Evolutionary conservation across 1,284 basidiomycete species (phyloP).

Genomic region (Porogramme epimiltina): DNA sequence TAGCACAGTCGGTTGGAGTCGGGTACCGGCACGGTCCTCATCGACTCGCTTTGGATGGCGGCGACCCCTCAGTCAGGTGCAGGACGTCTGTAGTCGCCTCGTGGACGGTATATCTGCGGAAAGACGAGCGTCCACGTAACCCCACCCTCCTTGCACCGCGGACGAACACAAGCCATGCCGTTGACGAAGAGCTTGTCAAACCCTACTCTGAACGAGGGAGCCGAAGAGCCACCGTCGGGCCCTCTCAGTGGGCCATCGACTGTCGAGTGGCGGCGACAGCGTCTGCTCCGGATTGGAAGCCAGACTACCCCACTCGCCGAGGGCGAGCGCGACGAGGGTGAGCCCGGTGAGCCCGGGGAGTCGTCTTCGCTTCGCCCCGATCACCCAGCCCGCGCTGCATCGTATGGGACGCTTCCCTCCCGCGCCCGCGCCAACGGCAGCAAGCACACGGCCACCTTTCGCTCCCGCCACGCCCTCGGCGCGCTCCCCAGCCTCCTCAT

Average conservation of each 20-base stretch:
- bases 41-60: no score
- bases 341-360: slow-evolving; percentile 18
- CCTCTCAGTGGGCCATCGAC: slow-evolving; percentile 38
- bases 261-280: slow-evolving; percentile 53
- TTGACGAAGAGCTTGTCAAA: slow-evolving; percentile 16
- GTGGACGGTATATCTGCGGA: no score
- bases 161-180: slow-evolving; percentile 21
- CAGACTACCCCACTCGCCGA: slow-evolving; percentile 17
- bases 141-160: no score
- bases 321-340: no score
- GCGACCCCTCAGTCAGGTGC: no score
- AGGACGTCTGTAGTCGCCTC: no score
- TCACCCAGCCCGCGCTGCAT: slow-evolving; percentile 20
- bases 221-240: slow-evolving; percentile 26
- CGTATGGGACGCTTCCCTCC: slow-evolving; percentile 52
- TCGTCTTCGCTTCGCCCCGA: slow-evolving; percentile 30
- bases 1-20: no score
- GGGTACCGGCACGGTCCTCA: no score
- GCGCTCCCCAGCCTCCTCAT: slow-evolving; percentile 38
- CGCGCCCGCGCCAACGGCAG: slow-evolving; percentile 16
- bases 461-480: slow-evolving; percentile 36
- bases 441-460: slow-evolving; percentile 33
- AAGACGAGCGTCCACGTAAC: no score
- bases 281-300: slow-evolving; percentile 49
- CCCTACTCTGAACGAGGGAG: slow-evolving; percentile 7